Conservation (phyloP, 2,329 filamentous ascomycete genomes). For the Botryotinia calthae region DNA sequence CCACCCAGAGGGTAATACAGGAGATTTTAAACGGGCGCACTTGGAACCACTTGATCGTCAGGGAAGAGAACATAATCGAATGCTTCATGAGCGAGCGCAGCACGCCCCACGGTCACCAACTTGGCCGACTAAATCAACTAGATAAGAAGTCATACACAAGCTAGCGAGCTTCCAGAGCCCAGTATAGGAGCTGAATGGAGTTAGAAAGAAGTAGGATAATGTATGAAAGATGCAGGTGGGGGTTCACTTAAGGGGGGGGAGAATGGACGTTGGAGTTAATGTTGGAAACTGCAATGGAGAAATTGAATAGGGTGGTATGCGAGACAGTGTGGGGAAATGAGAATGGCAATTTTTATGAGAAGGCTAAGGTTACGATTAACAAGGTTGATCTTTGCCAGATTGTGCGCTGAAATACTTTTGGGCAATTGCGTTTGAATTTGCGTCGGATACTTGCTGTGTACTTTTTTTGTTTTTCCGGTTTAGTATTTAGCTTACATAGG, state of each 20-base stretch:
- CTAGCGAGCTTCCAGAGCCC: not conserved
- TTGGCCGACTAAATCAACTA: slow-evolving; percentile 25
- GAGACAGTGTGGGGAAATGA: not conserved
- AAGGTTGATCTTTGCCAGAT: slow-evolving; percentile 33
- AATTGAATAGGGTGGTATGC: not conserved
- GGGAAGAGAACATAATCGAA: slow-evolving; percentile 4
- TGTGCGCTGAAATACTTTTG: slow-evolving; percentile 26
- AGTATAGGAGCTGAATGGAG: not conserved
- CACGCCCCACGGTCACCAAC: not conserved
- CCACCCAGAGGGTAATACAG: too few species aligned
- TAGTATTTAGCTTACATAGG: not conserved
- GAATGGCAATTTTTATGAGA: not conserved
- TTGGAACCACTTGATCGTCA: not conserved
- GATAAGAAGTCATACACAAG: not conserved
- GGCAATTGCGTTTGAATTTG: not conserved
- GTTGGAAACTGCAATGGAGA: not conserved
- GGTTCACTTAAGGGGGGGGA: too few species aligned
- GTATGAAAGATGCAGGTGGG: not conserved
- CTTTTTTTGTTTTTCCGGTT: too few species aligned
- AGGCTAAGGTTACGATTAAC: not conserved
- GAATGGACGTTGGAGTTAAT: not conserved
- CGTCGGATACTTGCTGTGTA: not conserved
- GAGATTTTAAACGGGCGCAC: too few species aligned
- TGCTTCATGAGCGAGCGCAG: slow-evolving; percentile 3
- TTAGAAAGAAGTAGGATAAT: not conserved